phyloP scores from a whole-genome alignment of 305 asterid genomes.

The Fraxinus angustifolia region DNA sequence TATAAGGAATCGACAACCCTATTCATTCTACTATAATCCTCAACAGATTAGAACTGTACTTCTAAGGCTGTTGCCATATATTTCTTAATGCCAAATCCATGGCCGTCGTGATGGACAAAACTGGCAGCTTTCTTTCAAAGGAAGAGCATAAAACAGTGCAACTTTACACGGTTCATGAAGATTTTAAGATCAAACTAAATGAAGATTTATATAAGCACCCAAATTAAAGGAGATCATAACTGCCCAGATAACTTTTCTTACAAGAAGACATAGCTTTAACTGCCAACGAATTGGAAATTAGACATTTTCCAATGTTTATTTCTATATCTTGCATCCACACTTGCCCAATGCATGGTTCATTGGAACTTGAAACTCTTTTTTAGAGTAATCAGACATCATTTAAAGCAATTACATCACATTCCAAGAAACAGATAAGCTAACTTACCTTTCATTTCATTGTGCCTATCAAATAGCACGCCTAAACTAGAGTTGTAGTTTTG shows the following conservation, averaged over 20 bases:
- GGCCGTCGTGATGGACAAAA: neutral
- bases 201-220: constrained; percentile 9
- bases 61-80: constrained; percentile 27
- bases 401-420: neutral
- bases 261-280: constrained; percentile 26
- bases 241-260: constrained; percentile 13
- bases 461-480: neutral
- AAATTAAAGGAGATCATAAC: neutral
- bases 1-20: constrained; percentile 8
- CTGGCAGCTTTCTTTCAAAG: constrained; percentile 28
- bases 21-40: constrained; percentile 9
- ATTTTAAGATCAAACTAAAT: constrained; percentile 14
- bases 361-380: constrained; percentile 45
- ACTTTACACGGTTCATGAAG: constrained; percentile 23
- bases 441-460: neutral
- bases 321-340: constrained; percentile 34
- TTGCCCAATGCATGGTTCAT: constrained; percentile 33
- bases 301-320: constrained; percentile 43
- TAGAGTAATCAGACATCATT: constrained; percentile 11
- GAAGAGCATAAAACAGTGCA: constrained; percentile 19
- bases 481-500: neutral
- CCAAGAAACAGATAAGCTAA: neutral
- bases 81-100: neutral
- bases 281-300: constrained; percentile 29
- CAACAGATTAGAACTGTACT: neutral